These are phyloP conservation scores for Scedosporium minutisporum DNA, from an alignment of 2,329 filamentous ascomycete species.

Conservation along the genomic window DNA sequence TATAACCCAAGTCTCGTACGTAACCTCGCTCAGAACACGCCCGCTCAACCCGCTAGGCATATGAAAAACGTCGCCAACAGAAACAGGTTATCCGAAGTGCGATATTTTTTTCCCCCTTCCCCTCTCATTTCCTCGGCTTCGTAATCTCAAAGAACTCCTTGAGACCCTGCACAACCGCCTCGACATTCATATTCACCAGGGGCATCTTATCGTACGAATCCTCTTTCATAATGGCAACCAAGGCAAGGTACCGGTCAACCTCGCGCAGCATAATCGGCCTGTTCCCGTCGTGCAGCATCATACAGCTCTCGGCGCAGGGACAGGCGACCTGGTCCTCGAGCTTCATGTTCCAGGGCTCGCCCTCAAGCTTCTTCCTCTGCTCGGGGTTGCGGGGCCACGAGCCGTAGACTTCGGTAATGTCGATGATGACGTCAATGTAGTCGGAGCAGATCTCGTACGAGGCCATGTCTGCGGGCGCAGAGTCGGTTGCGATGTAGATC, in stretches of 20 bases:
- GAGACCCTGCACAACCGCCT: constrained; percentile 69
- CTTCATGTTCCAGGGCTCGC: constrained; percentile 45
- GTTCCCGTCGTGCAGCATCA: constrained; percentile 55
- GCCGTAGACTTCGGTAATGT: constrained; percentile 91
- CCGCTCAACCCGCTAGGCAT: background rate
- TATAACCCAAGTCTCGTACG: background rate
- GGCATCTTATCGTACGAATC: constrained; percentile 77
- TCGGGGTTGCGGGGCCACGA: constrained; percentile 52
- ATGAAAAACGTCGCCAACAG: no score
- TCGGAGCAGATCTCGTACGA: constrained; percentile 98
- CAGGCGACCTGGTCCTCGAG: constrained; percentile 59
- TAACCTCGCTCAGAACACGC: background rate
- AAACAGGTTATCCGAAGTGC: background rate
- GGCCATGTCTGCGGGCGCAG: constrained; percentile 82
- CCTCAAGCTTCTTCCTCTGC: constrained; percentile 47
- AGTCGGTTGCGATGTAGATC: constrained; percentile 97
- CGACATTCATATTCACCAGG: constrained; percentile 78
- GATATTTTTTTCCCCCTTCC: background rate
- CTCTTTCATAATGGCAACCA: constrained; percentile 81
- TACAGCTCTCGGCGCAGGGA: constrained; percentile 56
- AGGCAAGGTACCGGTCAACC: constrained; percentile 64
- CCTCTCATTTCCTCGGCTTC: constrained; percentile 37
- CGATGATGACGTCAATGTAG: constrained; percentile 96
- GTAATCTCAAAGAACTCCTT: constrained; percentile 70
- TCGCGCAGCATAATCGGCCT: constrained; percentile 59